Evolutionary conservation across 2,329 filamentous ascomycete species (phyloP), one percentile per base, ranked within the genome.

Genomic region (Mollisia scopiformis): DNA sequence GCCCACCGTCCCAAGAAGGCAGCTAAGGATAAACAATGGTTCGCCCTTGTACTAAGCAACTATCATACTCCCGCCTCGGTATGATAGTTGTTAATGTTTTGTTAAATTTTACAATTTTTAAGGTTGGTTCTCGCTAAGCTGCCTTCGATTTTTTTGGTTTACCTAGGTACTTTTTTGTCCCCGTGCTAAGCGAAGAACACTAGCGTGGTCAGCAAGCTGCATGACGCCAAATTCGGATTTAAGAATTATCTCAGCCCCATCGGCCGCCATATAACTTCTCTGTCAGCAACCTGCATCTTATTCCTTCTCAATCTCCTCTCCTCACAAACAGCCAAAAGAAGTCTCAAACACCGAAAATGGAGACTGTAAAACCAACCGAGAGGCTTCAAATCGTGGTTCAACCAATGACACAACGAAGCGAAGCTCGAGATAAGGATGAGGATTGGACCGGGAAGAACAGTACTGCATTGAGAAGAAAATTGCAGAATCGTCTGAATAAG

Each of bases 401-500:
- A 13, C 55, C 58, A 2, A 68, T 68, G 65, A 50, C 49, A 2
- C 62, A 67, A 39, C 37, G 50, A n/a, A 52, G 39, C 7, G 61
- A 66, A 19, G 37, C 66, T 16, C 35, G 57, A 25, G 57, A 57
- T 19, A 46, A 52, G 10, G 50, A 50, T 14, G 73, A 76, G 39
- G 74, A 76, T 54, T 76, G 74, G 74, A 75, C 70, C 1, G 74
- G 74, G 6, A 66, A 73, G 7, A 72, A 66, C 3, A 71, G 68
- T 55, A 67, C 68, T 1, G 62, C 63, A 0, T 62, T 71, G 57
- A 66, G 68, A 25, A 66, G 68, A 35, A 67, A 67, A 53, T 49
- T 67, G 14, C 68, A 73, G 55, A 73, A 72, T 61, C 60, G 65
- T 1, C 52, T 72, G 49, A 69, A 71, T 46, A 68, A 72, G 52